Conservation (phyloP, 257 asterid species). For the Capsicum rhomboideum region DNA sequence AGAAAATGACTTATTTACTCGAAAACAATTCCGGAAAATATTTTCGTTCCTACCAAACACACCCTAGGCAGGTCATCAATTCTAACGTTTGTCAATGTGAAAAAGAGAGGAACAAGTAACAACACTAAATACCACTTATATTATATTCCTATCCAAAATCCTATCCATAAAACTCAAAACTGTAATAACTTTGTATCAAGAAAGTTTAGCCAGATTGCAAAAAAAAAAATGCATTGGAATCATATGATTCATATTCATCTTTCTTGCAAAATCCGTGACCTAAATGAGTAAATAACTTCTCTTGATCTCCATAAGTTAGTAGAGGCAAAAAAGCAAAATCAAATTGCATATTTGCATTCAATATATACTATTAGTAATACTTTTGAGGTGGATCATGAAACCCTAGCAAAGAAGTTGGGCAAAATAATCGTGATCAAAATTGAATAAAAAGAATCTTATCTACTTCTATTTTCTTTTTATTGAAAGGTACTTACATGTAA, state of each 20-base stretch:
- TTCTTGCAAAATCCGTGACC: slow-evolving; percentile 39
- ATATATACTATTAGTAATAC: background rate
- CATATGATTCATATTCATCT: slow-evolving; percentile 28
- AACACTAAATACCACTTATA: slow-evolving; percentile 1
- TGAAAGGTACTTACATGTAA: background rate
- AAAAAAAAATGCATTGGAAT: background rate
- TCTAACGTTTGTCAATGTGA: background rate
- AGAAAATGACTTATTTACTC: background rate
- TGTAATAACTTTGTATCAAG: background rate
- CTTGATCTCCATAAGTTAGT: background rate
- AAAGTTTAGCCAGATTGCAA: background rate
- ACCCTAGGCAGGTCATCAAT: background rate
- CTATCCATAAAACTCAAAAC: background rate
- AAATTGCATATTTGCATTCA: slow-evolving; percentile 5
- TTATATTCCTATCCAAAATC: slow-evolving; percentile 8
- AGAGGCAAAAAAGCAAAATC: slow-evolving; percentile 6
- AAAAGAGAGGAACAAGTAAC: background rate
- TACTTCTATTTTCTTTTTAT: background rate
- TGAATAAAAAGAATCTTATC: background rate
- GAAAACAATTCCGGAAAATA: background rate
- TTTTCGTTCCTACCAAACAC: background rate
- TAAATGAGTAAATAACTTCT: slow-evolving; percentile 9
- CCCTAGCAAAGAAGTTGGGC: background rate
- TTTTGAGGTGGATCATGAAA: background rate
- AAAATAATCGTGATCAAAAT: slow-evolving; percentile 24